These are phyloP conservation scores for Psilocybe cubensis DNA, from an alignment of 768 basidiomycete species.

Conservation along the genomic window DNA sequence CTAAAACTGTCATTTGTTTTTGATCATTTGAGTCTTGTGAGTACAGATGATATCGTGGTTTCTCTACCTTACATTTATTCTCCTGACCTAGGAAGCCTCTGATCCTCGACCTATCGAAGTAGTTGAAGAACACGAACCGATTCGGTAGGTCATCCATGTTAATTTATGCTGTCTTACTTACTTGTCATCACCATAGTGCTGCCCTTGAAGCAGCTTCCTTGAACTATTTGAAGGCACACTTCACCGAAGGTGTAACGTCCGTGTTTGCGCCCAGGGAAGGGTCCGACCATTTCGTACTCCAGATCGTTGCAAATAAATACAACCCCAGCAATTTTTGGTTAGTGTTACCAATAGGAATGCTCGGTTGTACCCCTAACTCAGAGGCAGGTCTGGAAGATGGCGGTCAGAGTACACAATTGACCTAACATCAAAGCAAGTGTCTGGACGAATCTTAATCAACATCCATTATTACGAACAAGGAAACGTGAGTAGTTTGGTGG, in stretches of 20 bases:
- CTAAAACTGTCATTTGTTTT: slow-evolving; percentile 79
- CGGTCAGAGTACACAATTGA: slow-evolving; percentile 85
- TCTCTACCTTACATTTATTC: neutral
- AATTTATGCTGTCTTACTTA: neutral
- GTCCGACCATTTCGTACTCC: slow-evolving; percentile 60
- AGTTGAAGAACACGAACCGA: slow-evolving; percentile 68
- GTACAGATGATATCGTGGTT: slow-evolving; percentile 21
- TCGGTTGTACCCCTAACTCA: neutral
- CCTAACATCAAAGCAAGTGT: slow-evolving; percentile 59
- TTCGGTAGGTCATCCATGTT: slow-evolving; percentile 56
- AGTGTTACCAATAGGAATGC: slow-evolving; percentile 32
- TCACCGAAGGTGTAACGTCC: slow-evolving; percentile 74
- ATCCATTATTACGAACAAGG: slow-evolving; percentile 99
- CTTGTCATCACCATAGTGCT: slow-evolving; percentile 43
- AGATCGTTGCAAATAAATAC: slow-evolving; percentile 95
- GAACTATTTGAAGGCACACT: slow-evolving; percentile 81
- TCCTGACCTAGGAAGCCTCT: slow-evolving; percentile 66
- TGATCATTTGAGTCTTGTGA: slow-evolving; percentile 83
- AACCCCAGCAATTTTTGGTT: slow-evolving; percentile 94
- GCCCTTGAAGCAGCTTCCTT: slow-evolving; percentile 72
- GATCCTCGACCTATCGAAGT: slow-evolving; percentile 68
- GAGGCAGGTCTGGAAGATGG: slow-evolving; percentile 90
- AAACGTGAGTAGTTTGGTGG: slow-evolving; percentile 57
- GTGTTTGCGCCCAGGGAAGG: slow-evolving; percentile 62
- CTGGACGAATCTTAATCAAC: slow-evolving; percentile 78